Evolutionary conservation across 129 eudicot species (phyloP).

Genomic region (Flaveria linearis): DNA sequence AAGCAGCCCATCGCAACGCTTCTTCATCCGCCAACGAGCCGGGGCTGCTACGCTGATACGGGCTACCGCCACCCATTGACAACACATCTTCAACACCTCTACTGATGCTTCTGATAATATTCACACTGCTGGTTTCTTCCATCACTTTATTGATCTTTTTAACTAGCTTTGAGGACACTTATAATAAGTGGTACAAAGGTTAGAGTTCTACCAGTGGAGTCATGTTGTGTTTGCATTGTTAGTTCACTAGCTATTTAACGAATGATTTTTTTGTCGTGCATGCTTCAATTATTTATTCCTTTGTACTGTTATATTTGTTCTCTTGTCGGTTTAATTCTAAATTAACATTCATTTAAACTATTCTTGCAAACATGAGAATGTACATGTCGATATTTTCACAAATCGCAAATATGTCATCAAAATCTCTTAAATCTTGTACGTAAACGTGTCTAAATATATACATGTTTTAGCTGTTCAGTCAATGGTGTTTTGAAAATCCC

Average conservation of each 20-base stretch:
- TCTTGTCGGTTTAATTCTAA: neutral
- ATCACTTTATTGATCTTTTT: neutral
- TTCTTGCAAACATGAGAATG: too few species aligned
- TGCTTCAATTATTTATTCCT: slow-evolving; percentile 3
- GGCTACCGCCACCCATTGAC: slow-evolving; percentile 16
- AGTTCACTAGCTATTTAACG: slow-evolving; percentile 2
- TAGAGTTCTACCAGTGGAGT: slow-evolving; percentile 12
- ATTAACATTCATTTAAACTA: too few species aligned
- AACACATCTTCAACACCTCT: slow-evolving; percentile 22
- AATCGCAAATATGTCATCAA: too few species aligned
- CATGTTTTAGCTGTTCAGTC: too few species aligned
- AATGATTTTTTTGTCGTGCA: neutral
- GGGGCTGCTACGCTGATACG: slow-evolving; percentile 20
- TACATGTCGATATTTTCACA: too few species aligned
- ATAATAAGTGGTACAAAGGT: neutral
- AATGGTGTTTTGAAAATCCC: too few species aligned
- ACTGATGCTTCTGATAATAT: slow-evolving; percentile 32
- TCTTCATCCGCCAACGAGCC: slow-evolving; percentile 45
- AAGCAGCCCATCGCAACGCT: slow-evolving; percentile 60
- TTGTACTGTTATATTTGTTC: neutral
- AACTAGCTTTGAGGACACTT: neutral
- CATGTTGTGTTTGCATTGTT: slow-evolving; percentile 19
- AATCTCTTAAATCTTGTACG: too few species aligned
- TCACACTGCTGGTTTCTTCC: slow-evolving; percentile 16
- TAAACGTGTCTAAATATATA: too few species aligned